phyloP scores from a whole-genome alignment of 805 yeast genomes.

The Yamadazyma endophytica region DNA sequence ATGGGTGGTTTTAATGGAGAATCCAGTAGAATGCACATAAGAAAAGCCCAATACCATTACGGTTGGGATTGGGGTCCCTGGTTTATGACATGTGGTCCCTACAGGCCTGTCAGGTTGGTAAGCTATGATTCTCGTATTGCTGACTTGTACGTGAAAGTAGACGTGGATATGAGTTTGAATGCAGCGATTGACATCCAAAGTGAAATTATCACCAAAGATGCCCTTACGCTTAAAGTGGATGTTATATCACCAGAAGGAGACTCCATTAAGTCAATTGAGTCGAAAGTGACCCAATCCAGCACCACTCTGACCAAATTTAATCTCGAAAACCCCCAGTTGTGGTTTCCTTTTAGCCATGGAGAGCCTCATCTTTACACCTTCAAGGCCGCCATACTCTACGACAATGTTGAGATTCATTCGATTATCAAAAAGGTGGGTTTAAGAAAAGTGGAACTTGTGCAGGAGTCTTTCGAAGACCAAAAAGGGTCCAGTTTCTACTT shows the following conservation, averaged over 20 bases:
- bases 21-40: conserved; percentile 35
- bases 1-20: conserved; percentile 40
- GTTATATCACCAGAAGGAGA: conserved; percentile 13
- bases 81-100: conserved; percentile 43
- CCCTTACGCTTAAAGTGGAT: conserved; percentile 4
- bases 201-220: conserved; percentile 3
- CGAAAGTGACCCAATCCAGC: conserved; percentile 3
- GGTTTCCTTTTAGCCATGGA: conserved; percentile 42
- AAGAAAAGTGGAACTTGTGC: conserved; percentile 38
- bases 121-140: conserved; percentile 12
- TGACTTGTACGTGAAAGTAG: conserved; percentile 15
- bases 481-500: conserved; percentile 42
- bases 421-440: conserved; percentile 30
- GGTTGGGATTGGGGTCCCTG: conserved; percentile 61
- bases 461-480: conserved; percentile 21
- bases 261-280: background rate
- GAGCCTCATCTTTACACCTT: conserved; percentile 28
- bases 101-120: conserved; percentile 29
- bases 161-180: conserved; percentile 8
- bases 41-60: conserved; percentile 52
- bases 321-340: conserved; percentile 26
- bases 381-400: conserved; percentile 8
- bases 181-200: conserved; percentile 10
- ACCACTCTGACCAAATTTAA: conserved; percentile 6
- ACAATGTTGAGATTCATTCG: conserved; percentile 4